Percentiles rank a stretch among this genome's conserved stretches.
These are phyloP conservation scores for cucumber (Cucumis sativus) DNA, from an alignment of 306 rosid species.

Conservation along the genomic window DNA sequence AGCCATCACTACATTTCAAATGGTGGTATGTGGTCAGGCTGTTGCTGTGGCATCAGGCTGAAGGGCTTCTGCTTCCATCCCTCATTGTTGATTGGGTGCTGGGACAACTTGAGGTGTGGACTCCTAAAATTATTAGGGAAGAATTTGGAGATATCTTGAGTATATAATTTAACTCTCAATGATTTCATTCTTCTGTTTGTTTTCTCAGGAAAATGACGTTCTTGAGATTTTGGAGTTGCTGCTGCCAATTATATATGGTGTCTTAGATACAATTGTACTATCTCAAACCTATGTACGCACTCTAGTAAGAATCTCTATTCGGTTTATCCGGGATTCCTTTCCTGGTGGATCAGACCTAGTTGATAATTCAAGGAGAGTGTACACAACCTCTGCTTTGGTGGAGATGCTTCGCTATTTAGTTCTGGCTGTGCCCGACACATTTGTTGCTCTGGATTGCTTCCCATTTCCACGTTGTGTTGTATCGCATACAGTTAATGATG, in stretches of 20 bases:
- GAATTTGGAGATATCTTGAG: neutral
- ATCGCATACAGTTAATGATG: conserved; percentile 54
- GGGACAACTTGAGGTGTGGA: conserved; percentile 64
- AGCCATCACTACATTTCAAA: conserved; percentile 70
- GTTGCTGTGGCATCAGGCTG: conserved; percentile 90
- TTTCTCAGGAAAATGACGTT: conserved; percentile 62
- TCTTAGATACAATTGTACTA: conserved; percentile 63
- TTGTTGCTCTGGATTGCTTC: conserved; percentile 92
- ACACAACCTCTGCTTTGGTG: conserved; percentile 57
- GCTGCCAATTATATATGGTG: conserved; percentile 80
- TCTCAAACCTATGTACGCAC: conserved; percentile 80
- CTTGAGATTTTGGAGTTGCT: conserved; percentile 76
- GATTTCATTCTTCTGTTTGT: conserved; percentile 15
- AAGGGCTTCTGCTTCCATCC: conserved; percentile 75
- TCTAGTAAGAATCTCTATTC: conserved; percentile 69
- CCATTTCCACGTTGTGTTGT: conserved; percentile 67
- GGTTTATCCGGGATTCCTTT: conserved; percentile 64
- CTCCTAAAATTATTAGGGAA: neutral
- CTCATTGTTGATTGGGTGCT: conserved; percentile 90
- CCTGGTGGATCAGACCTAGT: conserved; percentile 97
- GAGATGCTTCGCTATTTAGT: conserved; percentile 88
- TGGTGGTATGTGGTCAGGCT: conserved; percentile 94
- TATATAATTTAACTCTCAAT: conserved; percentile 1
- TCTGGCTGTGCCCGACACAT: conserved; percentile 74
- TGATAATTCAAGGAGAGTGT: conserved; percentile 79